Evolutionary conservation across 1,284 basidiomycete species (phyloP).

Genomic region (Cutaneotrichosporon cavernicola): DNA sequence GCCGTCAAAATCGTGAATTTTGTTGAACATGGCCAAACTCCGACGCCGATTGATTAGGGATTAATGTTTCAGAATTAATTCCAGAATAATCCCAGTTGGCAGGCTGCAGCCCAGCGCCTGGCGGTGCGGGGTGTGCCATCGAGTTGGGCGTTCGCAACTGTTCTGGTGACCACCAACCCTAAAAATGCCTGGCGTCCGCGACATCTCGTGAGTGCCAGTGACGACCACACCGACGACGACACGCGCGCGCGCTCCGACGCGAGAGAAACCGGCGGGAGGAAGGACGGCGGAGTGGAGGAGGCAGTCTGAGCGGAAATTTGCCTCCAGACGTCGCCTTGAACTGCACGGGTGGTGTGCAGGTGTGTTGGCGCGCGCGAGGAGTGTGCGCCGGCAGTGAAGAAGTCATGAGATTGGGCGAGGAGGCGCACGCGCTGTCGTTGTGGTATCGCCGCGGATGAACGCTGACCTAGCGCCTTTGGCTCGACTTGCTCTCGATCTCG

Average conservation of each 20-base stretch:
- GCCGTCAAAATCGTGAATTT: neutral
- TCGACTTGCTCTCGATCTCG: neutral
- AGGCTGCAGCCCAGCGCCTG: neutral
- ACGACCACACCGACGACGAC: slow-evolving; percentile 7
- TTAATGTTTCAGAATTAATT: neutral
- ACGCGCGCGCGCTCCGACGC: slow-evolving; percentile 2
- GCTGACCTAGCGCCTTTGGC: slow-evolving; percentile 18
- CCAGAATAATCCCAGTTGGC: neutral
- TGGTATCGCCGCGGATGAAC: neutral
- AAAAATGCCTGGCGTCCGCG: slow-evolving; percentile 80
- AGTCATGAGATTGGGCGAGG: neutral
- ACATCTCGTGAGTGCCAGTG: slow-evolving; percentile 70
- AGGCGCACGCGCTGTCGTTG: slow-evolving; percentile 1
- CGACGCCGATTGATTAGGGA: neutral
- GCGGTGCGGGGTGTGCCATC: slow-evolving; percentile 1
- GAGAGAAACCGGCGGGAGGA: slow-evolving; percentile 3
- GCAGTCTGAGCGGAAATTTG: neutral
- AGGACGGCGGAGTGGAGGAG: neutral
- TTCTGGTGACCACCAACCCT: slow-evolving; percentile 21
- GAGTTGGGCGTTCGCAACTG: slow-evolving; percentile 6
- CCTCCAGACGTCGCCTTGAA: neutral
- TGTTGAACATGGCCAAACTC: neutral
- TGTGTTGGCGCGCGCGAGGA: neutral
- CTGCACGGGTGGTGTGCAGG: neutral
- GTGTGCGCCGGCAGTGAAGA: neutral